Evolutionary conservation across 805 yeast genomes (phyloP), one percentile per base, ranked within the genome.

Genomic region (Hanseniaspora valbyensis): DNA sequence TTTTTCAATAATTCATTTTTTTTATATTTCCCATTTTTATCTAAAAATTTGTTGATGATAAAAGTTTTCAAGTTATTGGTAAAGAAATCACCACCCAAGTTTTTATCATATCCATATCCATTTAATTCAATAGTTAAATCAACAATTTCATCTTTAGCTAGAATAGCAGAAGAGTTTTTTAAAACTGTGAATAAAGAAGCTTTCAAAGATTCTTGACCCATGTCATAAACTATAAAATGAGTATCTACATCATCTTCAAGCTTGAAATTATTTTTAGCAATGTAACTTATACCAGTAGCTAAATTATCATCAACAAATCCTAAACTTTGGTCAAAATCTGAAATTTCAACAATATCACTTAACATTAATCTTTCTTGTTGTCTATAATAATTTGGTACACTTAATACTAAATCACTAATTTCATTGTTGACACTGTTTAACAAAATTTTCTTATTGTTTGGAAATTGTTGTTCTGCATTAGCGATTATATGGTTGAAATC

Each of bases 151-250:
- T 48, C 44, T 39, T 48, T 39, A 6, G 9, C 19, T 13, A 46
- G 24, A 9, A 72, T 65, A 9, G 70, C 68, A 30, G 69, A 69
- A 24, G 69, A 69, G 42, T 61, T 64, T 54, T 81, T 71, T 0
- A 89, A 78, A 45, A 88, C 76, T 2, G 42, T 42, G 16, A 51
- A 54, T n/a, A 92, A 67, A 0, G 97, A 83, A 1, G 95, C 95
- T 50, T 81, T 77, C 0, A 95, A 83, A 0, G 95, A 81, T 1
- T 95, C 95, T 4, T 95, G 90, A 42, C 98, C 98, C 76, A 84
- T 76, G 63, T 92, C 98, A 61, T 81, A 87, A 32, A 92, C 74
- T 44, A 87, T 61, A 61, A 84, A 84, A 59, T 78, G 73, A 57
- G 77, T 77, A 51, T 71, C 74, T 2, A 70, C 72, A 12, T 53